Percentiles rank a stretch among this genome's conserved stretches.
Conservation (phyloP, 176 grass and related monocot species). For the Oryza meridionalis region DNA sequence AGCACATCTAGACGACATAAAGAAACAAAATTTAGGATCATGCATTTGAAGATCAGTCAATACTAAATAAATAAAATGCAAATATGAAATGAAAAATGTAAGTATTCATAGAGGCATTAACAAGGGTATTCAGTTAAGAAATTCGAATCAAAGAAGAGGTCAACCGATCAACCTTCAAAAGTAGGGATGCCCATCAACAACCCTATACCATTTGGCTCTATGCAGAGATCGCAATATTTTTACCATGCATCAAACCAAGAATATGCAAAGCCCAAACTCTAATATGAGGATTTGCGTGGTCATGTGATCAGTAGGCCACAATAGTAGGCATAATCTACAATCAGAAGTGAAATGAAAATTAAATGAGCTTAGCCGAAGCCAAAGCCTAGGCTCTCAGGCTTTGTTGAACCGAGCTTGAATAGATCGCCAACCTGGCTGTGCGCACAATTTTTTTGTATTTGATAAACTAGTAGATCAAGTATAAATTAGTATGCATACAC, state of each 20-base stretch:
- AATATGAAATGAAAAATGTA: background rate
- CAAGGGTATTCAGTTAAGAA: background rate
- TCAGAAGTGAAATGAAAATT: background rate
- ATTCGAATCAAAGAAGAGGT: background rate
- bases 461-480: background rate
- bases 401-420: background rate
- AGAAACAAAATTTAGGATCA: constrained; percentile 35
- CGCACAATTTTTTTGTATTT: background rate
- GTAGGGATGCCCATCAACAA: constrained; percentile 19
- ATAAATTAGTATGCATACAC: background rate
- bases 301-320: background rate
- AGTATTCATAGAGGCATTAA: constrained; percentile 9
- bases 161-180: constrained; percentile 24
- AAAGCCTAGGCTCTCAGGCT: background rate
- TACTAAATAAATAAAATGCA: background rate
- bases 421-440: background rate
- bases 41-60: constrained; percentile 18
- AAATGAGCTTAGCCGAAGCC: background rate
- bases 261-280: constrained; percentile 12
- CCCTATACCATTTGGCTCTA: constrained; percentile 7
- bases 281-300: background rate
- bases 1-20: constrained; percentile 74
- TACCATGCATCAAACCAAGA: background rate
- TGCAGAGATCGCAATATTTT: constrained; percentile 13
- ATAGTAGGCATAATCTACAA: background rate